A percentile compares a stretch with the other conserved stretches of the same genome.
These are phyloP conservation scores for Ceriops decandra DNA, from an alignment of 345 rosid species.

Conservation along the genomic window DNA sequence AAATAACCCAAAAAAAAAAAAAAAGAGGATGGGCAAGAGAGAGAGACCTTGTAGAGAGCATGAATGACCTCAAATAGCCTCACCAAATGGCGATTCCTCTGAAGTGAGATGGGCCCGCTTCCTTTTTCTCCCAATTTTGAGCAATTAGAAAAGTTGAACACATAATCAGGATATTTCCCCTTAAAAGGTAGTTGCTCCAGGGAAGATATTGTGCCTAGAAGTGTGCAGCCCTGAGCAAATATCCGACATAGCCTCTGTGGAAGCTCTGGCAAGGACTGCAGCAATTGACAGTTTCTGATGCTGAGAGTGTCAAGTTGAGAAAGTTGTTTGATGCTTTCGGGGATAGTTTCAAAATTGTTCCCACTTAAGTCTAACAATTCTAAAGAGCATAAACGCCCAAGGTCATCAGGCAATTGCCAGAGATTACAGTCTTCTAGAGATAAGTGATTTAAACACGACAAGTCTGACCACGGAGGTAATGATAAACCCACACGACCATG, in stretches of 20 bases:
- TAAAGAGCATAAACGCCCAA: conserved; percentile 2
- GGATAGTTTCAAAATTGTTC: conserved; percentile 11
- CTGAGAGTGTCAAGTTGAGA: not conserved
- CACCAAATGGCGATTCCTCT: not conserved
- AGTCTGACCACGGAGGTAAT: too few relatives aligned
- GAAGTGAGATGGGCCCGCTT: not conserved
- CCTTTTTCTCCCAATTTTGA: conserved; percentile 4
- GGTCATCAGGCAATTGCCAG: not conserved
- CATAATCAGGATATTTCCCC: not conserved
- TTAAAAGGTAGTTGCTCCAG: not conserved
- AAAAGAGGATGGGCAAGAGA: not conserved
- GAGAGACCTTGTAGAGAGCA: not conserved
- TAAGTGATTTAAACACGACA: too few relatives aligned
- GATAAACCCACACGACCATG: too few relatives aligned
- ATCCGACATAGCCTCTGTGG: not conserved
- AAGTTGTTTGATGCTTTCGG: conserved; percentile 11
- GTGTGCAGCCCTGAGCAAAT: conserved; percentile 2
- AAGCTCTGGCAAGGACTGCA: conserved; percentile 14
- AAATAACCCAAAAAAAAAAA: not conserved
- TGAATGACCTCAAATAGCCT: too few relatives aligned
- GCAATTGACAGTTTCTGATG: conserved; percentile 7
- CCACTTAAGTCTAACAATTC: conserved; percentile 3
- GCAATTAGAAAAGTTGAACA: conserved; percentile 10
- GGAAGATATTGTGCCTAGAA: conserved; percentile 4
- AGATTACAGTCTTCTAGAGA: not conserved